Percentiles rank a stretch among this genome's conserved stretches.
Evolutionary conservation across 1,284 basidiomycete genomes (phyloP).

Genomic region (Cryptococcus jaspeensis): DNA sequence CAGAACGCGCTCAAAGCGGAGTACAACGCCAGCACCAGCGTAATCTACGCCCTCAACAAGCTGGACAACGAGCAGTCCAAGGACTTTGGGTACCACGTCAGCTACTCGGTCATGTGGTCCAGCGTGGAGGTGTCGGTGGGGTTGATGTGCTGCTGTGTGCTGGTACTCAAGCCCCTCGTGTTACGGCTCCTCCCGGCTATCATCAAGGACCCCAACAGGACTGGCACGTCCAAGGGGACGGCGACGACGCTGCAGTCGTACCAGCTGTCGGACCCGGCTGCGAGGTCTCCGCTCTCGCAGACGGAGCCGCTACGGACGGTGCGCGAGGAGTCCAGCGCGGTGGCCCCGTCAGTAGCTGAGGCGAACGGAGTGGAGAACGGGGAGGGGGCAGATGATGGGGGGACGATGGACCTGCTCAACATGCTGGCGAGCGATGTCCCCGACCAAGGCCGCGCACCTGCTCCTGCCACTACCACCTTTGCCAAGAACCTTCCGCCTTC

Average conservation of each 20-base stretch:
- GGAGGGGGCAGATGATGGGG: slow-evolving; percentile 18
- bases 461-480: no score
- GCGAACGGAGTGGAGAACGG: no score
- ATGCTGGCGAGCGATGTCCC: slow-evolving; percentile 37
- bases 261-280: no score
- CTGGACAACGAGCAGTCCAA: slow-evolving; percentile 11
- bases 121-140: slow-evolving; percentile 48
- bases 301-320: no score
- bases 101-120: slow-evolving; percentile 48
- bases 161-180: slow-evolving; percentile 50
- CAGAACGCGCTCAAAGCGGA: slow-evolving; percentile 39
- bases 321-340: no score
- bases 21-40: slow-evolving; percentile 3
- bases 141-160: slow-evolving; percentile 44
- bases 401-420: slow-evolving; percentile 37
- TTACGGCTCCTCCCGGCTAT: slow-evolving; percentile 34
- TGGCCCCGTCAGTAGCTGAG: no score
- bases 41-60: slow-evolving; percentile 1
- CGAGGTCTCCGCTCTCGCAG: no score
- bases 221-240: background rate
- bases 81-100: slow-evolving; percentile 44
- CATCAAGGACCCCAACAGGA: slow-evolving; percentile 1
- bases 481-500: background rate
- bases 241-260: no score
- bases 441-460: background rate